Percentiles rank a stretch among this genome's conserved stretches.
These are phyloP conservation scores for Cicer chorassanicum DNA, from an alignment of 306 rosid species.

Conservation along the genomic window DNA sequence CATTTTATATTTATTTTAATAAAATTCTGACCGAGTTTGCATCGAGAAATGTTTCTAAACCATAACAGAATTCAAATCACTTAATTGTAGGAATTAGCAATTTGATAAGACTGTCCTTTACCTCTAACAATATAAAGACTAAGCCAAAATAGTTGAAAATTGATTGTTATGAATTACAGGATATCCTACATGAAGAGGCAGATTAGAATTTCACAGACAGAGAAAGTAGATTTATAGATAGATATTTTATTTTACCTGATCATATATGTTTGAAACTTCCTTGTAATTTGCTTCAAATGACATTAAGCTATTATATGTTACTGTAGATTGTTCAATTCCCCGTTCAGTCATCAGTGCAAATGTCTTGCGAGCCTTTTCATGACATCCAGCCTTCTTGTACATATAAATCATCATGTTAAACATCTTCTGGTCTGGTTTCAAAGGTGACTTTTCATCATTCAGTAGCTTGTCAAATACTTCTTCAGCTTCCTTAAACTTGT, in stretches of 20 bases:
- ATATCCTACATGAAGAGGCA: constrained; percentile 14
- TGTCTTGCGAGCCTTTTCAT: constrained; percentile 83
- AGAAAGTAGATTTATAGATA: constrained; percentile 17
- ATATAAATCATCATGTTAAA: constrained; percentile 95
- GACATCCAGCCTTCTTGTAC: constrained; percentile 86
- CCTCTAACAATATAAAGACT: constrained; percentile 15
- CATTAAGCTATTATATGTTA: constrained; percentile 92
- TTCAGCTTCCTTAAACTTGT: constrained; percentile 86
- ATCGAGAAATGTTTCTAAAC: constrained; percentile 1
- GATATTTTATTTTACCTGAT: constrained; percentile 67
- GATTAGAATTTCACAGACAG: constrained; percentile 3
- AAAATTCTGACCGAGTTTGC: constrained; percentile 16
- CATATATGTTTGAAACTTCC: constrained; percentile 88
- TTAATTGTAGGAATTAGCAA: constrained; percentile 20
- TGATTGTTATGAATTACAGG: not conserved
- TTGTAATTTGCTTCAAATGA: constrained; percentile 88
- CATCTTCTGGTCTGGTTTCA: constrained; percentile 93
- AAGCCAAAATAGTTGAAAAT: constrained; percentile 18
- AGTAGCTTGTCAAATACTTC: constrained; percentile 73
- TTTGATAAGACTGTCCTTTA: not conserved
- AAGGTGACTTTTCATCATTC: constrained; percentile 63
- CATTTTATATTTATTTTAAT: constrained; percentile 21
- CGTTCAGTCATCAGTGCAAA: constrained; percentile 78
- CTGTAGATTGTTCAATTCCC: constrained; percentile 74
- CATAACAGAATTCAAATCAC: constrained; percentile 32